These are phyloP conservation scores for Epichloe amarillans DNA, from an alignment of 2,329 filamentous ascomycete species.

Conservation along the genomic window DNA sequence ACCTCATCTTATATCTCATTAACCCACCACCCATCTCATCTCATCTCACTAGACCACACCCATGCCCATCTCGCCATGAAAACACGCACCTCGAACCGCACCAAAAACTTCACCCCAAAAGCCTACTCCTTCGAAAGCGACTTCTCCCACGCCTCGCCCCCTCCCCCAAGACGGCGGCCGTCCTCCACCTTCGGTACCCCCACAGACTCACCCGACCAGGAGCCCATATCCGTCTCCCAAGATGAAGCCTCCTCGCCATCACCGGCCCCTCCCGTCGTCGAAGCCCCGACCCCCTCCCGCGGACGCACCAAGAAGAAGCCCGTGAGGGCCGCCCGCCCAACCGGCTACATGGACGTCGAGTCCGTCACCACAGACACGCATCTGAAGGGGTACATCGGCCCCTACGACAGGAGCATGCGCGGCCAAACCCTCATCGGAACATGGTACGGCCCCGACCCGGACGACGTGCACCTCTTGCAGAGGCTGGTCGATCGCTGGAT, in stretches of 20 bases:
- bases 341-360: constrained; percentile 19
- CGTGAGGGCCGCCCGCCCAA: background rate
- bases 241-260: constrained; percentile 10
- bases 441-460: constrained; percentile 28
- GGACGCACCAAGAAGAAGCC: background rate
- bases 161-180: background rate
- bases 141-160: background rate
- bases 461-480: constrained; percentile 22
- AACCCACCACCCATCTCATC: background rate
- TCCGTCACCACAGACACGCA: constrained; percentile 20
- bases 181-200: background rate
- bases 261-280: background rate
- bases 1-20: background rate
- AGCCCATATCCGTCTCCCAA: constrained; percentile 14
- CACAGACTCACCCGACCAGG: constrained; percentile 13
- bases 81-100: constrained; percentile 24
- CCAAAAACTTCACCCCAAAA: constrained; percentile 20
- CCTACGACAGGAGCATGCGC: constrained; percentile 21
- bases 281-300: background rate
- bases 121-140: constrained; percentile 22
- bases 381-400: constrained; percentile 22
- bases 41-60: background rate
- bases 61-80: constrained; percentile 16
- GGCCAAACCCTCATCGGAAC: constrained; percentile 22
- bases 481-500: constrained; percentile 29